phyloP scores from a whole-genome alignment of 768 basidiomycete species.

The Suillus plorans region DNA sequence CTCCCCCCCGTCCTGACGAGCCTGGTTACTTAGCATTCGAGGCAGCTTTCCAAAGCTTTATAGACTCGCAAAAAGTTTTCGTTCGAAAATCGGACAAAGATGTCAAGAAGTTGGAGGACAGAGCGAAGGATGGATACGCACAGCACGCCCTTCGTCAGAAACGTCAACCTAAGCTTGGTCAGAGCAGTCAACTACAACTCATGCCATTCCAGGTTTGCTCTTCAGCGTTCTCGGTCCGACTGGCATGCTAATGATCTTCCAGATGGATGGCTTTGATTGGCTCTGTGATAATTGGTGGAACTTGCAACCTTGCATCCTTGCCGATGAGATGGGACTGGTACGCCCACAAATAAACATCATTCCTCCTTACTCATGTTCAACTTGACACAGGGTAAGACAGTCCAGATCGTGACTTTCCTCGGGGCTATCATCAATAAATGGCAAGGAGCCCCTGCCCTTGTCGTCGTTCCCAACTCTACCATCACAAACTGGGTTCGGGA shows the following conservation, averaged over 20 bases:
- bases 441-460: slow-evolving; percentile 73
- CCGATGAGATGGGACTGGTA: slow-evolving; percentile 97
- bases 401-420: slow-evolving; percentile 86
- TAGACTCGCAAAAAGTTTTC: slow-evolving; percentile 58
- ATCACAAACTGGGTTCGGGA: slow-evolving; percentile 96
- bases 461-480: slow-evolving; percentile 96
- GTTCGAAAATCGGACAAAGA: slow-evolving; percentile 50
- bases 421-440: slow-evolving; percentile 59
- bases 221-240: background rate
- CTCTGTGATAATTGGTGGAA: slow-evolving; percentile 88
- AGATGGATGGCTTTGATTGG: slow-evolving; percentile 86
- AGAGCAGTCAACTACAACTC: slow-evolving; percentile 58
- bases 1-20: slow-evolving; percentile 67
- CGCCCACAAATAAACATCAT: slow-evolving; percentile 14
- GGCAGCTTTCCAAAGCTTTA: slow-evolving; percentile 63
- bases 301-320: slow-evolving; percentile 81
- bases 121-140: slow-evolving; percentile 57
- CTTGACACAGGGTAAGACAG: slow-evolving; percentile 74
- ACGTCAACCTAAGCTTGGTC: slow-evolving; percentile 65
- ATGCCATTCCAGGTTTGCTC: slow-evolving; percentile 82
- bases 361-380: slow-evolving; percentile 10
- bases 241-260: slow-evolving; percentile 12
- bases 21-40: slow-evolving; percentile 62
- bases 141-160: slow-evolving; percentile 42
- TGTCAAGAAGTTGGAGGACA: slow-evolving; percentile 46